Evolutionary conservation across 2,329 filamentous ascomycete genomes (phyloP).

Genomic region (Hymenoscyphus infarciens): DNA sequence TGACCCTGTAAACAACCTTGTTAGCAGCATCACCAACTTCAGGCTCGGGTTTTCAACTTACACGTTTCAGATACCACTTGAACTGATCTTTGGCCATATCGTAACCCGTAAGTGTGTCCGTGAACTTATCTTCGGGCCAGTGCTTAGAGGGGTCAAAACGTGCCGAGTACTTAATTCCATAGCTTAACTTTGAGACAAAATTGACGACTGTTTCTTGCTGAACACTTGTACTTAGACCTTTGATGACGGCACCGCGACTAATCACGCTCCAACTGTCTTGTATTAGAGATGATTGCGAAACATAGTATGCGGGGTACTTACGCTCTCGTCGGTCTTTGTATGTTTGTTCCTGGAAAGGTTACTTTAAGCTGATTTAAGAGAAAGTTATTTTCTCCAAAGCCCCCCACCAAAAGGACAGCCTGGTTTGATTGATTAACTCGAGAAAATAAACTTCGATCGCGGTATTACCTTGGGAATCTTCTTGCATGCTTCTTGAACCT

Average conservation of each 20-base stretch:
- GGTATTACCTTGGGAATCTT: neutral
- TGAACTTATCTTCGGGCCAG: neutral
- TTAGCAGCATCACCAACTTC: neutral
- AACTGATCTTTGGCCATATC: slow-evolving; percentile 8
- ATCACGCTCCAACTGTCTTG: slow-evolving; percentile 4
- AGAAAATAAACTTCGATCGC: neutral
- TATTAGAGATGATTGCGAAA: neutral
- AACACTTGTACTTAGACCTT: neutral
- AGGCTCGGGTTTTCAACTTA: neutral
- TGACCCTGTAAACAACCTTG: neutral
- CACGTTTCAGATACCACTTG: slow-evolving; percentile 8
- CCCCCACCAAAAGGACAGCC: slow-evolving; percentile 9
- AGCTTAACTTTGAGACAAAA: neutral
- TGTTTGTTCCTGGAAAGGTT: neutral
- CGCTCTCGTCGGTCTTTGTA: slow-evolving; percentile 7
- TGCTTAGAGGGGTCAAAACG: neutral
- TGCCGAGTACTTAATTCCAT: neutral
- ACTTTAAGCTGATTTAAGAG: neutral
- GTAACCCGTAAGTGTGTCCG: neutral
- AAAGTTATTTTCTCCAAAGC: slow-evolving; percentile 10
- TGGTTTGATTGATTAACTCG: neutral
- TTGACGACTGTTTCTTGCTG: slow-evolving; percentile 6
- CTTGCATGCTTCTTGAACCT: slow-evolving; percentile 37
- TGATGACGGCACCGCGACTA: slow-evolving; percentile 8
- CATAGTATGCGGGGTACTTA: neutral